Percentiles rank a stretch among this genome's conserved stretches.
Evolutionary conservation across 2,329 filamentous ascomycete genomes (phyloP).

Genomic region (Monosporascus sp.): DNA sequence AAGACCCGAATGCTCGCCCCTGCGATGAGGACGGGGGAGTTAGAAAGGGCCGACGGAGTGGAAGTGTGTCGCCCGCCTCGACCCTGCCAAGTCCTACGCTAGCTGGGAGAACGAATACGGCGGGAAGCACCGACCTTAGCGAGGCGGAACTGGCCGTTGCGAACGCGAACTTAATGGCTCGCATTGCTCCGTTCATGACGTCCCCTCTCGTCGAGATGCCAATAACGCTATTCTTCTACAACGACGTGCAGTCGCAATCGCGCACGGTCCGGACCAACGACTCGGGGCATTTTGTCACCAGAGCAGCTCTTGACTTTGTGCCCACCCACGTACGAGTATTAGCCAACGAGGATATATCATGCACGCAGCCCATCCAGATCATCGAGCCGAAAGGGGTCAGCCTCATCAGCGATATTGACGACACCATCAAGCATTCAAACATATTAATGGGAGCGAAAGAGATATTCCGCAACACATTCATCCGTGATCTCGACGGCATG

Average conservation of each 20-base stretch:
- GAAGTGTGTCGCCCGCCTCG: constrained; percentile 22
- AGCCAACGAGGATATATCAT: constrained; percentile 78
- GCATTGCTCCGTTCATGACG: constrained; percentile 84
- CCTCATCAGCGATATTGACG: constrained; percentile 94
- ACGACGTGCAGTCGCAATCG: constrained; percentile 75
- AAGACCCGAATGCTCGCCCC: constrained; percentile 39
- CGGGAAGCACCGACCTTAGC: constrained; percentile 52
- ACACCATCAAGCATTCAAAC: constrained; percentile 93
- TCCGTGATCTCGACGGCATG: constrained; percentile 75
- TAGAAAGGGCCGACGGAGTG: constrained; percentile 23
- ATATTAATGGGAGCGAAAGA: constrained; percentile 83
- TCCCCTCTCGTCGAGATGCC: constrained; percentile 71
- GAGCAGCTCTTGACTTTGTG: constrained; percentile 79
- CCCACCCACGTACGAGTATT: constrained; percentile 86
- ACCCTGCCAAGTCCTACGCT: constrained; percentile 39
- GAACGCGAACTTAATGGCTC: constrained; percentile 81
- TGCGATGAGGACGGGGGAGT: constrained; percentile 38
- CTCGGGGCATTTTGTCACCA: constrained; percentile 78
- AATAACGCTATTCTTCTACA: constrained; percentile 94
- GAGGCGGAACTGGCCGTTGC: constrained; percentile 72
- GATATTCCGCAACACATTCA: constrained; percentile 94
- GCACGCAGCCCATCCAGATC: constrained; percentile 70
- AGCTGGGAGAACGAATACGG: constrained; percentile 29
- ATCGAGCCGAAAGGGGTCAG: constrained; percentile 78
- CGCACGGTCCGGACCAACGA: constrained; percentile 81